Evolutionary conservation across 345 rosid species (phyloP).

Genomic region (Salix brachista): DNA sequence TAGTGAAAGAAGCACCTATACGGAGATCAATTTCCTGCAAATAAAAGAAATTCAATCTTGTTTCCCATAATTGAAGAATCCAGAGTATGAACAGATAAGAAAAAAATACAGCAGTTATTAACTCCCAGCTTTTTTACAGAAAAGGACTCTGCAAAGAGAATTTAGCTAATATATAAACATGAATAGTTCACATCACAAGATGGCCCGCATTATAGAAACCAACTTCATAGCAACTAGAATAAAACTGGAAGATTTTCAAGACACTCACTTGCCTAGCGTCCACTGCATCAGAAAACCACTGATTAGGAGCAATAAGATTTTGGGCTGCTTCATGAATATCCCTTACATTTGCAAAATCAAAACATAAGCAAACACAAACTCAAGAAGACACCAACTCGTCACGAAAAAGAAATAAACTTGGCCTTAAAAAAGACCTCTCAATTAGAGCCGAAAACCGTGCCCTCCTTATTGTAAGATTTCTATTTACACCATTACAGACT

Average conservation of each 20-base stretch:
- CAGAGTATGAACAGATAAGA: not conserved
- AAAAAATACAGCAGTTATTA: not conserved
- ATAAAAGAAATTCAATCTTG: not conserved
- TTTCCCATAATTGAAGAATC: not conserved
- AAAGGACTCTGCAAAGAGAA: not conserved
- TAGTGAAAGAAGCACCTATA: constrained; percentile 95
- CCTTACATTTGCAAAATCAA: constrained; percentile 41
- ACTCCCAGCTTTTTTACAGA: not conserved
- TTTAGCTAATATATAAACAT: constrained; percentile 6
- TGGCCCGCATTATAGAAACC: not conserved
- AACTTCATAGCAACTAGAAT: not conserved
- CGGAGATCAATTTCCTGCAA: constrained; percentile 91
- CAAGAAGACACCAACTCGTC: not conserved
- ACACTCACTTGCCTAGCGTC: constrained; percentile 93
- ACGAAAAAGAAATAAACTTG: not conserved
- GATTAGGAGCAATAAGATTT: constrained; percentile 83
- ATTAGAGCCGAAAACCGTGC: constrained; percentile 94
- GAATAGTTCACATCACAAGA: not conserved
- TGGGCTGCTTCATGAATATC: constrained; percentile 89
- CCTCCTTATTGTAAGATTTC: constrained; percentile 57
- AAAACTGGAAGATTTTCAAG: not conserved
- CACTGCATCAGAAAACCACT: constrained; percentile 83
- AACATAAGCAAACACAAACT: constrained; percentile 1
- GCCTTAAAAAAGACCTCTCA: constrained; percentile 52
- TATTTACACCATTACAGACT: constrained; percentile 57